phyloP scores from a whole-genome alignment of 2,329 filamentous ascomycete genomes.

The Cladophialophora exuberans region DNA sequence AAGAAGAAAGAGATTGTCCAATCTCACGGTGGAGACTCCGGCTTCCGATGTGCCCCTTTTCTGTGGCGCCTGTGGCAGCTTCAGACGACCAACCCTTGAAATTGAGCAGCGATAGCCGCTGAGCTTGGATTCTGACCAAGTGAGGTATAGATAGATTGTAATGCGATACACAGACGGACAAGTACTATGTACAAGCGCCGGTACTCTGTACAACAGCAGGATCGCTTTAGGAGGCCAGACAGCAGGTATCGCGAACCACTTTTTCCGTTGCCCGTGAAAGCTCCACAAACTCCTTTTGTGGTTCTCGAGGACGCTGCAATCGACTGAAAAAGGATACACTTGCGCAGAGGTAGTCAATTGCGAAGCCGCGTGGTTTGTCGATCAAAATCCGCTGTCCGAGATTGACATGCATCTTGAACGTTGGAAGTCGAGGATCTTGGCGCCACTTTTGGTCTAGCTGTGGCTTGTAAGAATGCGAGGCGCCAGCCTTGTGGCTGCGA shows the following conservation, averaged over 20 bases:
- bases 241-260: neutral
- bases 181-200: too few relatives aligned
- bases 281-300: neutral
- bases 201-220: too few relatives aligned
- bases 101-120: conserved; percentile 16
- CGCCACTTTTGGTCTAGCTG: neutral
- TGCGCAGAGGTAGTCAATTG: neutral
- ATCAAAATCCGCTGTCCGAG: conserved; percentile 18
- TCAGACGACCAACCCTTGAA: conserved; percentile 1
- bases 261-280: neutral
- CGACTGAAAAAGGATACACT: too few relatives aligned
- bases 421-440: neutral
- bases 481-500: conserved; percentile 1
- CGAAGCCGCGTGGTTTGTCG: conserved; percentile 15
- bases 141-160: too few relatives aligned
- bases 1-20: conserved; percentile 27
- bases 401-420: conserved; percentile 11
- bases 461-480: conserved; percentile 3
- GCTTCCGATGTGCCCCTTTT: conserved; percentile 20
- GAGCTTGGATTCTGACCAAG: neutral
- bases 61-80: conserved; percentile 6
- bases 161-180: too few relatives aligned
- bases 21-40: conserved; percentile 26
- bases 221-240: too few relatives aligned
- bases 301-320: conserved; percentile 3